phyloP scores from a whole-genome alignment of 768 basidiomycete species.

The Tylopilus plumbeoviolaceoides region DNA sequence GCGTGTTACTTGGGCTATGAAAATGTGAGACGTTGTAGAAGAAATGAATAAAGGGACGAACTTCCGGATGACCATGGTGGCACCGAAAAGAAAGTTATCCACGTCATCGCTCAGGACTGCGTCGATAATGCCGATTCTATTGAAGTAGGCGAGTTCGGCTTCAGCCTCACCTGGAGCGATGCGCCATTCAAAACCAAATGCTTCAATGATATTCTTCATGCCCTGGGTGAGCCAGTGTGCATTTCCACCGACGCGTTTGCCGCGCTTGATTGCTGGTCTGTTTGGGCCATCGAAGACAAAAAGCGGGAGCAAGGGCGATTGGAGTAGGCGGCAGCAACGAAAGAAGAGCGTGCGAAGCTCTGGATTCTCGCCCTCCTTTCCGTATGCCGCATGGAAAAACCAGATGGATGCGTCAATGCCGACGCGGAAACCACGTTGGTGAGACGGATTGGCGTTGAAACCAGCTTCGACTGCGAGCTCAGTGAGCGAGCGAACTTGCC shows the following conservation, averaged over 20 bases:
- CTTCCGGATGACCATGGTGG: constrained; percentile 81
- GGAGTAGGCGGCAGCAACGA: constrained; percentile 74
- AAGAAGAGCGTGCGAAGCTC: constrained; percentile 83
- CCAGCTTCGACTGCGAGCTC: constrained; percentile 73
- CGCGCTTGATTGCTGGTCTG: constrained; percentile 77
- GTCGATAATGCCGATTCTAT: constrained; percentile 78
- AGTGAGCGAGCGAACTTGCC: constrained; percentile 68
- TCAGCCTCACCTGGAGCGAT: constrained; percentile 93
- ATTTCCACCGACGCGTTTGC: constrained; percentile 62
- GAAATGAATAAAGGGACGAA: constrained; percentile 26
- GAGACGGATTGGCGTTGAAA: constrained; percentile 60
- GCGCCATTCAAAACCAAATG: constrained; percentile 78
- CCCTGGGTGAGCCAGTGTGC: constrained; percentile 65
- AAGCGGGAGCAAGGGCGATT: constrained; percentile 76
- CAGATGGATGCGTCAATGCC: constrained; percentile 85
- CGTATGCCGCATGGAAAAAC: constrained; percentile 73
- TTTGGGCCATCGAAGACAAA: constrained; percentile 92
- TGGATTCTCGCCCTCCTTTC: constrained; percentile 81
- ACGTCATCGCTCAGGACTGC: constrained; percentile 91
- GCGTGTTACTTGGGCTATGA: constrained; percentile 60
- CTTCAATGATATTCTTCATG: constrained; percentile 74
- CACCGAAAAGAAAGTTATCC: constrained; percentile 89
- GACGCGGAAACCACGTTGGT: constrained; percentile 69
- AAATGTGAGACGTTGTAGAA: constrained; percentile 3
- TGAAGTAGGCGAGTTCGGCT: constrained; percentile 87